These are phyloP conservation scores for Globisporangium nodosum DNA, from an alignment of 352 stramenopile genomes.

Conservation along the genomic window DNA sequence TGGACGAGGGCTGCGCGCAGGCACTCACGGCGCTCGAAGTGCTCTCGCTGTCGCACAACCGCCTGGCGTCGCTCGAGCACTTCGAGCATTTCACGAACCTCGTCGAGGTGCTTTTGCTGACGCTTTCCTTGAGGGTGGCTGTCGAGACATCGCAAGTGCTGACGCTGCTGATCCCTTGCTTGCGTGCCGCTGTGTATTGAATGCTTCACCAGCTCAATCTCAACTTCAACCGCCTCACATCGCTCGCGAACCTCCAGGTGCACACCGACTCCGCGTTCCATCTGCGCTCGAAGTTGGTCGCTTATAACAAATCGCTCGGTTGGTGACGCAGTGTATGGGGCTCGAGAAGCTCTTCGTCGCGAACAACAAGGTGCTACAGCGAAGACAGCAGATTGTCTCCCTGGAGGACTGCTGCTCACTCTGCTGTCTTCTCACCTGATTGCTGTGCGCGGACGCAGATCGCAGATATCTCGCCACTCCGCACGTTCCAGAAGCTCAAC, in stretches of 20 bases:
- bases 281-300: neutral
- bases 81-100: slow-evolving; percentile 72
- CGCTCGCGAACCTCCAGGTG: slow-evolving; percentile 40
- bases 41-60: slow-evolving; percentile 81
- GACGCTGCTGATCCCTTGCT: neutral
- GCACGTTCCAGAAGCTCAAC: slow-evolving; percentile 40
- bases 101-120: slow-evolving; percentile 39
- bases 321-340: slow-evolving; percentile 27
- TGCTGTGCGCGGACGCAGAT: slow-evolving; percentile 18
- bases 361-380: slow-evolving; percentile 39
- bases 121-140: neutral
- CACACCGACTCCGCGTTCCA: neutral
- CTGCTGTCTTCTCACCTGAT: neutral
- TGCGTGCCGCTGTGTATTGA: neutral
- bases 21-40: slow-evolving; percentile 60
- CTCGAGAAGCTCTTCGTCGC: slow-evolving; percentile 63
- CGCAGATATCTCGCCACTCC: slow-evolving; percentile 37
- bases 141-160: neutral
- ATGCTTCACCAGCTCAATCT: slow-evolving; percentile 41
- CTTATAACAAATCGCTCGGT: neutral
- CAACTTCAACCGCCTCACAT: slow-evolving; percentile 61
- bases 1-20: slow-evolving; percentile 55
- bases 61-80: slow-evolving; percentile 42
- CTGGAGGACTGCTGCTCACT: neutral
- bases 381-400: neutral